These are phyloP conservation scores for Solanum hybrid DNA, from an alignment of 305 asterid species.

Conservation along the genomic window DNA sequence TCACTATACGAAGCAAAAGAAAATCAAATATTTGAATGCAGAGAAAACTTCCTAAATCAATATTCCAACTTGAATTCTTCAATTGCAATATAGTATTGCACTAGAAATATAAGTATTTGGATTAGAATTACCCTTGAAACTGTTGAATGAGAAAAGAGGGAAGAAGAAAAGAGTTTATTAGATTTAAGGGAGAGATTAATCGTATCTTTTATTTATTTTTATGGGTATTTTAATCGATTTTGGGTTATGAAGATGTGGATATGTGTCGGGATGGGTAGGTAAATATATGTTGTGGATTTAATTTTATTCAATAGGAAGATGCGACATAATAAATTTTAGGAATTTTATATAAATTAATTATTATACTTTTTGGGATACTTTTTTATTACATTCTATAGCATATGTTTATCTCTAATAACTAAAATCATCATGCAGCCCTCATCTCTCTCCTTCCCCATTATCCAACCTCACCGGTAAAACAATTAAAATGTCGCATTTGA, in stretches of 20 bases:
- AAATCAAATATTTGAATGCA: background rate
- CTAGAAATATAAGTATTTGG: background rate
- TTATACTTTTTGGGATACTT: background rate
- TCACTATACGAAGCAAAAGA: background rate
- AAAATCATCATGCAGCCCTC: background rate
- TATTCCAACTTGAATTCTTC: background rate
- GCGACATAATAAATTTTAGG: background rate
- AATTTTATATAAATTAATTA: no score
- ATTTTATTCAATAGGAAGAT: background rate
- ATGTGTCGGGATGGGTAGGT: background rate
- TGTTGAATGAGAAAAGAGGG: background rate
- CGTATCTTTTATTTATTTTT: background rate
- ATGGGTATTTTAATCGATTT: background rate
- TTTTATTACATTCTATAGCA: background rate
- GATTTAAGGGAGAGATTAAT: background rate
- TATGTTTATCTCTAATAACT: background rate
- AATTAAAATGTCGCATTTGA: background rate
- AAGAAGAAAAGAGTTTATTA: background rate
- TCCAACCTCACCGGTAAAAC: background rate
- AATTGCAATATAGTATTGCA: background rate
- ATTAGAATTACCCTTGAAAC: background rate
- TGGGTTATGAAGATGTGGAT: background rate
- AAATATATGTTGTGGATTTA: background rate
- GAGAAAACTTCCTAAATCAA: background rate
- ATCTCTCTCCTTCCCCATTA: background rate